phyloP scores from a whole-genome alignment of 2,329 filamentous ascomycete species.

The Verticillium tricorpus region DNA sequence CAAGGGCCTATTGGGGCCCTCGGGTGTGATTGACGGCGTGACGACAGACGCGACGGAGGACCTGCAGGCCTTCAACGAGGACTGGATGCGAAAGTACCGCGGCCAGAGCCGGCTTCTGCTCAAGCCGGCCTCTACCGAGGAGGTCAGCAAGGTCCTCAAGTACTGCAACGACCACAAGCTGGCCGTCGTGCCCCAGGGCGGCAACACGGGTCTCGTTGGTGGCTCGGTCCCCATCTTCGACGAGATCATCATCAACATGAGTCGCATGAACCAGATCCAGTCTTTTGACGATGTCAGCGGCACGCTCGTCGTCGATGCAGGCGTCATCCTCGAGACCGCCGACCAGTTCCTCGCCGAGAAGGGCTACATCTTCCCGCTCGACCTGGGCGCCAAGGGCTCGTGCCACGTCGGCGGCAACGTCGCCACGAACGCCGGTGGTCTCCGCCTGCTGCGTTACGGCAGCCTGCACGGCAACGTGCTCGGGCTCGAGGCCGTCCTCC shows the following conservation, averaged over 20 bases:
- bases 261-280: slow-evolving; percentile 84
- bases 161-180: slow-evolving; percentile 94
- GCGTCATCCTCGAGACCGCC: slow-evolving; percentile 82
- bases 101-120: slow-evolving; percentile 85
- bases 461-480: slow-evolving; percentile 91
- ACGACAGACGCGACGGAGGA: slow-evolving; percentile 70
- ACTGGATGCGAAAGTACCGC: slow-evolving; percentile 99
- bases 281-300: slow-evolving; percentile 93
- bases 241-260: slow-evolving; percentile 90
- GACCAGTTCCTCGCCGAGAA: slow-evolving; percentile 81
- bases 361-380: slow-evolving; percentile 88
- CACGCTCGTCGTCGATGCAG: slow-evolving; percentile 83
- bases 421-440: slow-evolving; percentile 88
- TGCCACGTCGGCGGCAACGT: slow-evolving; percentile 97
- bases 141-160: slow-evolving; percentile 85
- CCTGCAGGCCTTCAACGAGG: slow-evolving; percentile 86
- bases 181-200: slow-evolving; percentile 93
- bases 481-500: slow-evolving; percentile 87
- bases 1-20: slow-evolving; percentile 73
- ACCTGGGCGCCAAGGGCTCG: slow-evolving; percentile 95
- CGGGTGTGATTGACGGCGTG: slow-evolving; percentile 80
- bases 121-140: slow-evolving; percentile 76
- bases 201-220: slow-evolving; percentile 93
- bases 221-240: slow-evolving; percentile 97
- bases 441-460: slow-evolving; percentile 86